Conservation (phyloP, 148 eudicot genomes). For the Pharnaceum exiguum region DNA sequence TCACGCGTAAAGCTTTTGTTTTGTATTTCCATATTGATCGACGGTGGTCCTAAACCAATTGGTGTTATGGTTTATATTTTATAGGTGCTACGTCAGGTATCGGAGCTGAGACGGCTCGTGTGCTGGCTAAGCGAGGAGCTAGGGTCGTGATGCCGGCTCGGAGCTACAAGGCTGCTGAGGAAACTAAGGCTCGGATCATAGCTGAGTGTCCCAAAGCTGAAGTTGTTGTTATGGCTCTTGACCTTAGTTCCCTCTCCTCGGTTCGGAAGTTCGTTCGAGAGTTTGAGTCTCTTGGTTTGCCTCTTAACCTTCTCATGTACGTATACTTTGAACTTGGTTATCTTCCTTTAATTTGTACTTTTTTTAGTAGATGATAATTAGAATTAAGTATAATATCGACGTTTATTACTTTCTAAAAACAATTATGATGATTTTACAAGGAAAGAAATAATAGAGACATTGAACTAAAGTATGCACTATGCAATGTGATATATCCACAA, state of each 20-base stretch:
- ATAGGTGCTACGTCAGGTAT: slow-evolving; percentile 96
- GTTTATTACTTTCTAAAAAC: no score
- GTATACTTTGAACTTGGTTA: background rate
- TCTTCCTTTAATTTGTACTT: background rate
- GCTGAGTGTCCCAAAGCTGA: slow-evolving; percentile 58
- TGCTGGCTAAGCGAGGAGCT: slow-evolving; percentile 74
- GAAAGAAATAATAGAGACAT: no score
- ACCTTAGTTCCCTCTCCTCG: slow-evolving; percentile 77
- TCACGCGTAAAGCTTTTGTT: slow-evolving; percentile 9
- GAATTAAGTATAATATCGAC: no score
- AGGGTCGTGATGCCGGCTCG: slow-evolving; percentile 70
- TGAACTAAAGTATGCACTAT: no score
- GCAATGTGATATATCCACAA: no score
- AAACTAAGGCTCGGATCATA: slow-evolving; percentile 48
- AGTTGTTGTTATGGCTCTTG: slow-evolving; percentile 66
- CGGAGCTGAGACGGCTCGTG: slow-evolving; percentile 90
- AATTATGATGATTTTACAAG: no score
- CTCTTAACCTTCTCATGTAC: slow-evolving; percentile 91
- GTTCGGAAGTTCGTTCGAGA: slow-evolving; percentile 51
- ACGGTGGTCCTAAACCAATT: background rate
- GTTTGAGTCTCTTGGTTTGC: slow-evolving; percentile 66
- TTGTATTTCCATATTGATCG: background rate
- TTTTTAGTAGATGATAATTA: no score
- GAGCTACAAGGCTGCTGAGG: slow-evolving; percentile 70
- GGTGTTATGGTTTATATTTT: background rate